Conservation (phyloP, 164 flowering plant genomes). For the Annona cherimola region DNA sequence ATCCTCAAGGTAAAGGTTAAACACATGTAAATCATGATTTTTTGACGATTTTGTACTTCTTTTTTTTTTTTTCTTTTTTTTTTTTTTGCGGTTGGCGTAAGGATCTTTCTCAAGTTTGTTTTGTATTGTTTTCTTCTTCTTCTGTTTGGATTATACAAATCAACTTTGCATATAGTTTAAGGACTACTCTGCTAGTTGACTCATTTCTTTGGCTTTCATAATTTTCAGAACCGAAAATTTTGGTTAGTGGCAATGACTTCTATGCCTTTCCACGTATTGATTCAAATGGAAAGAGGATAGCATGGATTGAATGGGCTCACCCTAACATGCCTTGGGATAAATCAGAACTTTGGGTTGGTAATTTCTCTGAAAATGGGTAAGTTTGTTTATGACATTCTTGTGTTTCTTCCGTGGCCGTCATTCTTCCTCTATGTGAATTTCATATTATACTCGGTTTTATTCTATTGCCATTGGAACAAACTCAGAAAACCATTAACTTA, state of each 20-base stretch:
- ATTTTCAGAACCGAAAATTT: conserved; percentile 63
- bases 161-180: background rate
- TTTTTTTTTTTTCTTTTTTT: background rate
- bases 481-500: too few species aligned
- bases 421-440: background rate
- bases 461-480: background rate
- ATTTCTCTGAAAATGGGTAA: conserved; percentile 76
- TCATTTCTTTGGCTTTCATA: conserved; percentile 7
- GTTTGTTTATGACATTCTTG: conserved; percentile 11
- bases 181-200: background rate
- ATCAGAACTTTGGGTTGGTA: conserved; percentile 94
- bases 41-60: background rate
- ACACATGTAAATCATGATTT: background rate
- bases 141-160: background rate
- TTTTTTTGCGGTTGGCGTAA: background rate
- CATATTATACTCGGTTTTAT: background rate
- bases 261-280: conserved; percentile 93
- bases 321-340: conserved; percentile 99
- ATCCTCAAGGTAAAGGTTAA: conserved; percentile 49
- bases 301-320: conserved; percentile 95
- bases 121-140: background rate
- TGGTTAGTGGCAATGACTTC: conserved; percentile 87
- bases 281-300: conserved; percentile 57
- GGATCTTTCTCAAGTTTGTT: background rate
- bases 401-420: background rate